Percentiles rank a stretch among this genome's conserved stretches.
phyloP scores from a whole-genome alignment of 805 yeast species.

The Lipomyces chichibuensis region DNA sequence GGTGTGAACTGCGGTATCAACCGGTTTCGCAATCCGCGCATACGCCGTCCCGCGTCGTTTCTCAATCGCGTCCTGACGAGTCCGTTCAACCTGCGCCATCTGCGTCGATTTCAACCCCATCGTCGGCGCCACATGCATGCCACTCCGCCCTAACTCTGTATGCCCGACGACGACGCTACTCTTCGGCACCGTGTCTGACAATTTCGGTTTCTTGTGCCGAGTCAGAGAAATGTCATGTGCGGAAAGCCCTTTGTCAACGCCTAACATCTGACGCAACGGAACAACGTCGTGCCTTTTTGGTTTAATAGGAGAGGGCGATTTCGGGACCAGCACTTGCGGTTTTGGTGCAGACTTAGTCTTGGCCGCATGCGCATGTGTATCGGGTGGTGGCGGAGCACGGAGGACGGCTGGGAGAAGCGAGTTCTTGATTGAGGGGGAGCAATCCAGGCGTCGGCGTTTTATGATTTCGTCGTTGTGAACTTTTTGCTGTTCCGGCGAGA shows the following conservation, averaged over 20 bases:
- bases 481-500: slow-evolving; percentile 12
- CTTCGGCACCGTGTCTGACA: neutral
- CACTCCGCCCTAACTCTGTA: neutral
- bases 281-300: neutral
- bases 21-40: slow-evolving; percentile 1
- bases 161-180: neutral
- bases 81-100: slow-evolving; percentile 1
- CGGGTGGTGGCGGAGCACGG: neutral
- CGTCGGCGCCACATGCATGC: slow-evolving; percentile 15
- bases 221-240: slow-evolving; percentile 35
- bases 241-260: slow-evolving; percentile 36
- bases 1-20: neutral
- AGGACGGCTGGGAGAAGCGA: slow-evolving; percentile 7
- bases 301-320: slow-evolving; percentile 31
- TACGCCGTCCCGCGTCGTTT: slow-evolving; percentile 13
- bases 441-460: slow-evolving; percentile 19
- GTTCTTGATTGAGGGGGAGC: slow-evolving; percentile 16
- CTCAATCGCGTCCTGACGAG: neutral
- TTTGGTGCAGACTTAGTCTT: neutral
- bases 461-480: slow-evolving; percentile 15
- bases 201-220: slow-evolving; percentile 10
- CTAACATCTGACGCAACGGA: slow-evolving; percentile 37
- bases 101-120: slow-evolving; percentile 20
- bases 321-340: slow-evolving; percentile 22
- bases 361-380: too few relatives aligned